phyloP scores from a whole-genome alignment of 371 early-diverging fungal species.

The Dinochytrium kinnereticum region DNA sequence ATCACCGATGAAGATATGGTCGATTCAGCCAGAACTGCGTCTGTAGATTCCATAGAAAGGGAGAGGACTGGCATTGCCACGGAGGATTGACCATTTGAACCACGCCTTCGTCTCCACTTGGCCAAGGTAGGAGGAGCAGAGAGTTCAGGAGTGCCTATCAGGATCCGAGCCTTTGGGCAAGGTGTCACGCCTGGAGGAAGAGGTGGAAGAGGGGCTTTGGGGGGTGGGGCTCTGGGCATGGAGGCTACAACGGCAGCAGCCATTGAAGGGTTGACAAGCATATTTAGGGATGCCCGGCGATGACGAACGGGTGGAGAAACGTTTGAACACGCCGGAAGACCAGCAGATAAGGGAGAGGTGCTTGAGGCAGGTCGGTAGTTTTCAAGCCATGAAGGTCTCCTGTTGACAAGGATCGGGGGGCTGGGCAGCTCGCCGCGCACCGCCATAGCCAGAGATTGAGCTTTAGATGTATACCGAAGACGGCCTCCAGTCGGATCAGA shows the following conservation, averaged over 20 bases:
- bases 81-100: neutral
- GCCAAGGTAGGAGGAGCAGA: slow-evolving; percentile 1
- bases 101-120: neutral
- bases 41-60: no score
- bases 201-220: neutral
- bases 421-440: neutral
- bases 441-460: neutral
- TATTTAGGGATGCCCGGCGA: neutral
- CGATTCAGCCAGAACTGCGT: no score
- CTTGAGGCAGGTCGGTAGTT: neutral
- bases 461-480: neutral
- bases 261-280: neutral
- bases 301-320: neutral
- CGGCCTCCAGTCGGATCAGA: slow-evolving; percentile 7
- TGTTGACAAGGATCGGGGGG: neutral
- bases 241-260: neutral
- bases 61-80: no score
- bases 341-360: neutral
- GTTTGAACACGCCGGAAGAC: neutral
- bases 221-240: neutral
- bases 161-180: neutral
- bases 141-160: neutral
- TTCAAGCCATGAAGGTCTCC: slow-evolving; percentile 6
- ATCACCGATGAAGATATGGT: no score
- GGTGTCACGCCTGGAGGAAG: neutral